Percentiles rank a stretch among this genome's conserved stretches.
These are phyloP conservation scores for Penicillium mononematosum DNA, from an alignment of 495 filamentous ascomycete genomes.

Conservation along the genomic window DNA sequence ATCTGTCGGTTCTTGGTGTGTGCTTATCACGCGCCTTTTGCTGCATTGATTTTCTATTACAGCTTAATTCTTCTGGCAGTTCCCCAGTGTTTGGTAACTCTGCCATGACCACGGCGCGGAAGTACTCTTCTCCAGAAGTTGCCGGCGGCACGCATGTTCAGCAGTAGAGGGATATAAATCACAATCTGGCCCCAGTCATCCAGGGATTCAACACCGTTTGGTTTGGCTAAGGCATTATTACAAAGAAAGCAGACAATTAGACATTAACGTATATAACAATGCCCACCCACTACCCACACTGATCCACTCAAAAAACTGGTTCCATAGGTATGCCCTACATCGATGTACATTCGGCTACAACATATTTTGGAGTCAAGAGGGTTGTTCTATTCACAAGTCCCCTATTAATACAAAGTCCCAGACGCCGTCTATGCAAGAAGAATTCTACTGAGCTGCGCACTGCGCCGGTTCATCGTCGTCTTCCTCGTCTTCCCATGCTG, in stretches of 20 bases:
- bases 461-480: conserved; percentile 64
- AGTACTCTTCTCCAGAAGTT: no score
- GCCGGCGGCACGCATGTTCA: no score
- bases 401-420: conserved; percentile 23
- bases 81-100: neutral
- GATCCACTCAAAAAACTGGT: neutral
- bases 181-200: no score
- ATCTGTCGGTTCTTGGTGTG: conserved; percentile 43
- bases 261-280: neutral
- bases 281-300: conserved; percentile 1
- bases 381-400: conserved; percentile 8
- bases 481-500: conserved; percentile 78
- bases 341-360: neutral
- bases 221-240: no score
- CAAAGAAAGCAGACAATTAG: no score
- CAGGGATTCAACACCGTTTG: no score
- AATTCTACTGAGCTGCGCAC: conserved; percentile 78
- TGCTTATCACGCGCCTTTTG: conserved; percentile 42
- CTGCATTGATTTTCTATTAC: conserved; percentile 22
- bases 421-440: conserved; percentile 31
- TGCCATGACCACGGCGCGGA: no score
- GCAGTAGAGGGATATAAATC: no score
- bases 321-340: neutral
- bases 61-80: neutral
- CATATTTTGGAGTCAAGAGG: neutral